Evolutionary conservation across 164 flowering plant genomes (phyloP).

Genomic region (Magnolia kwangsiensis): DNA sequence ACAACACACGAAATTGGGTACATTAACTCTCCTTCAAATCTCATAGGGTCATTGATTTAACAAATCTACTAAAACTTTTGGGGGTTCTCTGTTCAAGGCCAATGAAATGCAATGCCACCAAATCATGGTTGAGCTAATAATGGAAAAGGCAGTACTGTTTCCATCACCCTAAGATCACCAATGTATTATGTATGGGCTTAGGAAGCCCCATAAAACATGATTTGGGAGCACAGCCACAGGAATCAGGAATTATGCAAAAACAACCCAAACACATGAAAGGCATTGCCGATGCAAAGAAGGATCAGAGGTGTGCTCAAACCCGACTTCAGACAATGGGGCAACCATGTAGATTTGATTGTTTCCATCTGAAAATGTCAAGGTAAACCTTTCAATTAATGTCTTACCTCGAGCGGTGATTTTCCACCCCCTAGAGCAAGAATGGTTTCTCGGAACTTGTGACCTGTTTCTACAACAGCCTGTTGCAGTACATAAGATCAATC

Average conservation of each 20-base stretch:
- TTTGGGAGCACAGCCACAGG: background rate
- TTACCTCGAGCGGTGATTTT: slow-evolving; percentile 78
- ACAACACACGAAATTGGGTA: background rate
- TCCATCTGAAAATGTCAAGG: background rate
- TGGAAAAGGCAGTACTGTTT: no score
- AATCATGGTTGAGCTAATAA: no score
- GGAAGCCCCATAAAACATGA: background rate
- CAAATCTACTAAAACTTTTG: no score
- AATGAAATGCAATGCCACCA: no score
- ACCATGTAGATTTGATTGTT: background rate
- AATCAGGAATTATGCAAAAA: background rate
- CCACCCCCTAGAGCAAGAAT: slow-evolving; percentile 99
- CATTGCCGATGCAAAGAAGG: background rate
- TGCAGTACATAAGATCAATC: background rate
- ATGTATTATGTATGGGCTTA: no score
- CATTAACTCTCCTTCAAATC: background rate
- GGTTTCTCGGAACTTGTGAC: slow-evolving; percentile 80
- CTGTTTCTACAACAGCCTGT: slow-evolving; percentile 89
- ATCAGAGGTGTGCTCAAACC: background rate
- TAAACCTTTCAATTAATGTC: slow-evolving; percentile 1
- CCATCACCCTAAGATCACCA: no score
- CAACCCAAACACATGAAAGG: background rate
- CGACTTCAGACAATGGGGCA: background rate
- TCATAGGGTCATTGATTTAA: background rate
- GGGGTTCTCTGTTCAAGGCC: no score